Evolutionary conservation across 139 green algal genomes (phyloP).

Genomic region (Penium margaritaceum): DNA sequence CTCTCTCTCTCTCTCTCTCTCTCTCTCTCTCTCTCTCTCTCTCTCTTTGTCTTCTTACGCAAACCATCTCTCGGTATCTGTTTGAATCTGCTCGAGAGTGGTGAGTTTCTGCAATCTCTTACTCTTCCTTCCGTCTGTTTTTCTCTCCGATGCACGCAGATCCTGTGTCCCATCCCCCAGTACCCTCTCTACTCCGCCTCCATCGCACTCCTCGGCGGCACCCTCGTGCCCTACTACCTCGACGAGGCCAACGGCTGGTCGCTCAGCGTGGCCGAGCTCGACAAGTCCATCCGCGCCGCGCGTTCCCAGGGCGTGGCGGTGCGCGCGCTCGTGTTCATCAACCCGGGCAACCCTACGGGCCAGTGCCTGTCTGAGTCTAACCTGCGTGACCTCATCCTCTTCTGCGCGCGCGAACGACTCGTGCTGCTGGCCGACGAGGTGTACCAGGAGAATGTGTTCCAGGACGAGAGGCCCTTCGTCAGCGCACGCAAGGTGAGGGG

Average conservation of each 20-base stretch:
- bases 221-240: conserved; percentile 80
- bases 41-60: no score
- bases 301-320: conserved; percentile 47
- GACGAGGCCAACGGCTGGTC: conserved; percentile 73
- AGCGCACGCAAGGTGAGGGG: conserved; percentile 82
- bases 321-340: conserved; percentile 83
- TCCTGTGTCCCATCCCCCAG: conserved; percentile 48
- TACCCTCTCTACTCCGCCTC: conserved; percentile 84
- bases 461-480: conserved; percentile 75
- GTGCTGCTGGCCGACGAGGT: conserved; percentile 89
- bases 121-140: no score
- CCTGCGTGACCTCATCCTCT: conserved; percentile 66
- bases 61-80: no score
- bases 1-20: no score
- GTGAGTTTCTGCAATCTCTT: no score
- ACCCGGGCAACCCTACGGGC: conserved; percentile 89
- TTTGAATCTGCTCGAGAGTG: no score
- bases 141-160: no score
- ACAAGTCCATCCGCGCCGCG: conserved; percentile 49
- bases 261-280: conserved; percentile 59
- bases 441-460: conserved; percentile 91
- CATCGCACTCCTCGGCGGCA: conserved; percentile 73
- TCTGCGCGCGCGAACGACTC: conserved; percentile 69
- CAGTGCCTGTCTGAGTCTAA: conserved; percentile 64
- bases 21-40: no score